Evolutionary conservation across 208 protist species (phyloP), one percentile per base, ranked within the genome.

Genomic region (Leishmania turanica): DNA sequence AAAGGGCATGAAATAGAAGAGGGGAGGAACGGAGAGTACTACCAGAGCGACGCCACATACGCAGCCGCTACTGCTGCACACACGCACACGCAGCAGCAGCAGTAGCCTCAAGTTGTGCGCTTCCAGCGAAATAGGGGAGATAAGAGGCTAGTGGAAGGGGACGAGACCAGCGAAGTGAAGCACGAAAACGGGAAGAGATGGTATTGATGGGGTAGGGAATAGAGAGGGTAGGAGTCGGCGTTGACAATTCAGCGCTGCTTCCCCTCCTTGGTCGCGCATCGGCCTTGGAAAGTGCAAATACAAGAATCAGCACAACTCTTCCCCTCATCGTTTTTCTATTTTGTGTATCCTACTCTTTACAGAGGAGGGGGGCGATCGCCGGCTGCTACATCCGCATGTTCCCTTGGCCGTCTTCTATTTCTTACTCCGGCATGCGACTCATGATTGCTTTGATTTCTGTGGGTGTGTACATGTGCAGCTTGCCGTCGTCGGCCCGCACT

Each of bases 381-480:
- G 42, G 37, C 45, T 51, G 24, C 69, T 47, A 62, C 8, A 45
- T 17, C n/a, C 4, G 31, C 37, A 77, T 31, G 21, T 27, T 51
- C 69, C 13, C 0, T 73, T 19, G 45, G 69, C 8, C 3, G 40
- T 31, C 37, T 19, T 51, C 27, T 24, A 54, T 53, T 54, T 34
- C 31, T 76, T 82, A 91, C 79, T 87, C 86, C 21, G 87, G 60
- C 56, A 90, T 78, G 31, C 92, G 92, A 40, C 93, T 91, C 77
- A 99, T 97, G 40, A 99, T 93, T 27, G 82, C 83, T 82, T 99
- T 92, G 62, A 99, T 93, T 79, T 93, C 83, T 40, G 89, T 95
- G n/a, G 91, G 92, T 31, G 79, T 86, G 89, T 99, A 98, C 51
- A 99, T 95, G 68, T 96, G 88, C 80, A 98, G 93, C 81, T 96